Percentiles rank a stretch among this genome's conserved stretches.
Conservation (phyloP, 805 yeast species). For the Candida nonsorbophila region DNA sequence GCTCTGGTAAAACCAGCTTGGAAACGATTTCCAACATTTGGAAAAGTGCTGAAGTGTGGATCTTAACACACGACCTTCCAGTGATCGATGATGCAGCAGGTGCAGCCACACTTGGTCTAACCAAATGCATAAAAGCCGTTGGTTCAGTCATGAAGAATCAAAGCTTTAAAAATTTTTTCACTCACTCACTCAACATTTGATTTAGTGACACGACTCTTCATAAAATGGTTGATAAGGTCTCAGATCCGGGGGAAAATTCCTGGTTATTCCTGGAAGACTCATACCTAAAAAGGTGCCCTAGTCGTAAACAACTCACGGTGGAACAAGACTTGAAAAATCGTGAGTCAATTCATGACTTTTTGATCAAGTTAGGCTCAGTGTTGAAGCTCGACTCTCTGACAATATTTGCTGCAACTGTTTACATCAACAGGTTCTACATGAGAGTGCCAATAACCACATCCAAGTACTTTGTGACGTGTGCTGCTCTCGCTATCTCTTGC, state of each 20-base stretch:
- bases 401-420: slow-evolving; percentile 38
- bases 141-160: slow-evolving; percentile 15
- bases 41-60: slow-evolving; percentile 68
- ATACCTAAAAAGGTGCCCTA: slow-evolving; percentile 25
- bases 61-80: slow-evolving; percentile 49
- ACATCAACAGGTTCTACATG: slow-evolving; percentile 35
- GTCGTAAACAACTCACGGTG: slow-evolving; percentile 21
- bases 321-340: slow-evolving; percentile 33
- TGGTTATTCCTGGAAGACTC: slow-evolving; percentile 36
- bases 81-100: slow-evolving; percentile 40
- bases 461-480: slow-evolving; percentile 39
- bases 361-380: slow-evolving; percentile 28
- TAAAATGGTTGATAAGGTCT: too few species aligned
- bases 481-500: slow-evolving; percentile 38
- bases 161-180: slow-evolving; percentile 2
- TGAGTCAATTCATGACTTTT: slow-evolving; percentile 34
- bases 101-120: slow-evolving; percentile 46
- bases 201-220: background rate
- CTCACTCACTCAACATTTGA: background rate
- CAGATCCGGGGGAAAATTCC: too few species aligned
- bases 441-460: slow-evolving; percentile 37
- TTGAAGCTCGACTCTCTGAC: slow-evolving; percentile 37
- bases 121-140: slow-evolving; percentile 38
- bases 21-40: slow-evolving; percentile 72
- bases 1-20: slow-evolving; percentile 34